Evolutionary conservation across 139 green algal genomes (phyloP), one percentile per base, ranked within the genome.

Genomic region (Picochlorum sp.): DNA sequence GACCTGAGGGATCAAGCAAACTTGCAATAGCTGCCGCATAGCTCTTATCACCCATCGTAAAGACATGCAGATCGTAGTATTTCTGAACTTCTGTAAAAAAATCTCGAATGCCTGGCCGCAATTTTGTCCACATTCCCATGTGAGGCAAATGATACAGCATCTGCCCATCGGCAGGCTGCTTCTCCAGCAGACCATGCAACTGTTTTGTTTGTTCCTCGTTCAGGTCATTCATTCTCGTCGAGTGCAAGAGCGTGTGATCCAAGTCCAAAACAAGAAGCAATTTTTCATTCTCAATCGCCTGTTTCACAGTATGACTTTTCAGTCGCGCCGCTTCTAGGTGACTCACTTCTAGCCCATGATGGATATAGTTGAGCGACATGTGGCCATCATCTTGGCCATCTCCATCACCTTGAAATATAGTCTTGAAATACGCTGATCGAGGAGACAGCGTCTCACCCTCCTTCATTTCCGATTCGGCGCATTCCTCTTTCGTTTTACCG

Each of bases 181-280:
- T 24, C 4, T 35, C 39, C 26, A 47, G 29, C 16, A 24, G 13
- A 9, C 5, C 25, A 9, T 51, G 32, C 7, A 61, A 20, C 14
- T n/a, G 13, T 25, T 50, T 7, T 50, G 32, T 13, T 22, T 50
- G 10, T 36, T 31, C 31, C 28, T 52, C 22, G 25, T 29, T 29
- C 25, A 75, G 47, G 9, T 84, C 73, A 14, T 13, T 49, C 14
- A 84, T 69, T 30, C 68, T 52, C 13, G 75, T 76, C 32, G 74
- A 90, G 68, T 94, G 91, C 39, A 97, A 76, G 61, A 97, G 74
- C 3, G 90, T 97, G 79, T 96, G 90, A 64, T 97, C 90, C 55
- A 97, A 74, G 64, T 97, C 90, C 43, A 97, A 73, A 10, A 97
- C 76, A 7, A 97, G 79, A 59, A 82, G 56, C 41, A 88, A 66